A percentile compares a stretch with the other conserved stretches of the same genome.
phyloP scores from a whole-genome alignment of 192 early-diverging fungal genomes.

The Mortierella hygrophila region DNA sequence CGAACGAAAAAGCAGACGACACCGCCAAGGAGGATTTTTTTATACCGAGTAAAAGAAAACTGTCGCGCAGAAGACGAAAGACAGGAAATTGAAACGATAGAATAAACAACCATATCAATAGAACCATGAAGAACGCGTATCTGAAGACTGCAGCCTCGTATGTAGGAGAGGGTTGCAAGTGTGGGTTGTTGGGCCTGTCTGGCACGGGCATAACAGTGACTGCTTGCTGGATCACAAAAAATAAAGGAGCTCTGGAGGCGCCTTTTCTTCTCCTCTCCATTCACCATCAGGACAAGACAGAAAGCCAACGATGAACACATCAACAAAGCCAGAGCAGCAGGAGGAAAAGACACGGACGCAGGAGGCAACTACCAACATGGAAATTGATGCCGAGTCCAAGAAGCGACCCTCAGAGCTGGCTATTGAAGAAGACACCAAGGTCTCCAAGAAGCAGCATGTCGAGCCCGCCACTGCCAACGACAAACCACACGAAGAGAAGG shows the following conservation, averaged over 20 bases:
- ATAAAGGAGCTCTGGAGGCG: background rate
- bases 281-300: background rate
- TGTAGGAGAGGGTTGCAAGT: background rate
- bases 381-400: conserved; percentile 1
- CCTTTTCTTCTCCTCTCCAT: background rate
- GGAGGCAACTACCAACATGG: background rate
- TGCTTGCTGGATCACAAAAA: background rate
- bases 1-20: background rate
- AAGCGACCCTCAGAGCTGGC: conserved; percentile 26
- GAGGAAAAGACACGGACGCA: background rate
- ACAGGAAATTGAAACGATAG: conserved; percentile 1
- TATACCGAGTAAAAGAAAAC: background rate
- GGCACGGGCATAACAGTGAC: background rate
- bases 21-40: background rate
- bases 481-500: conserved; percentile 1
- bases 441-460: conserved; percentile 21
- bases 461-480: conserved; percentile 1
- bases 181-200: background rate
- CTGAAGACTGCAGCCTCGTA: background rate
- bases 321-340: background rate
- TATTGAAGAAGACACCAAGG: conserved; percentile 14
- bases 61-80: background rate
- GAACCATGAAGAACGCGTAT: background rate
- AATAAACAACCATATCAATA: background rate
- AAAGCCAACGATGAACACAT: background rate